Evolutionary conservation across 768 basidiomycete species (phyloP), one percentile per base, ranked within the genome.

Genomic region (Lactarius hengduanensis): DNA sequence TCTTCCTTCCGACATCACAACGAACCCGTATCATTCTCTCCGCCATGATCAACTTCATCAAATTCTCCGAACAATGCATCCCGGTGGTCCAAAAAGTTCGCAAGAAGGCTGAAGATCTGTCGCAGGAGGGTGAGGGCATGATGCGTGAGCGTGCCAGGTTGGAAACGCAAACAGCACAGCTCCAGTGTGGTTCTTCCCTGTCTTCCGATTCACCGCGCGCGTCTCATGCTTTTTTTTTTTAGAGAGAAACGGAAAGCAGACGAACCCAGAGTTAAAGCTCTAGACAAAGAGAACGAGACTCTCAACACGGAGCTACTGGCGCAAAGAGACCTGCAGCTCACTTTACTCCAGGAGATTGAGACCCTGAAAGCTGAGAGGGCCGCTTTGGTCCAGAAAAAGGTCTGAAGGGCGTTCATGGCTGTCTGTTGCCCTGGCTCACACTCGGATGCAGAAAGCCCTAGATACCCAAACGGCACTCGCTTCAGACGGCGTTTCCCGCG

Each of bases 21-120:
- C 87, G 95, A 34, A 91, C 93, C 0, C 82, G 89, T 34, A 81
- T 84, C 61, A 80, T 91, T 47, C 83, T 97, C 69, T 92, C 92
- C 41, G 93, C 90, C 2, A 90, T 96, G 71, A 92, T 96, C 80
- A 97, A 97, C 77, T 93, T 96, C 75, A 85, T 94, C 76, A 93
- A 92, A 76, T 96, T 95, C 75, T 88, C 87, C 16, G 90, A 88
- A 70, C 90, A 92, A 70, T 87, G 86, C 71, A 80, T 83, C 47
- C 76, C 81, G 2, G 87, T 90, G 66, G 80, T 90, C 20, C 79
- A 80, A 63, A 80, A 82, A n/a, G 77, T 94, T 30, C 83, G 86
- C 53, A 84, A 86, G 15, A 80, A 82, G 65, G 88, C 87, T 13
- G 76, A 85, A 20, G 75, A 80, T 15, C 72, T 90, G 32, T 78